Evolutionary conservation across 192 early-diverging fungal species (phyloP), one percentile per base, ranked within the genome.

Genomic region (Coemansia sp.): DNA sequence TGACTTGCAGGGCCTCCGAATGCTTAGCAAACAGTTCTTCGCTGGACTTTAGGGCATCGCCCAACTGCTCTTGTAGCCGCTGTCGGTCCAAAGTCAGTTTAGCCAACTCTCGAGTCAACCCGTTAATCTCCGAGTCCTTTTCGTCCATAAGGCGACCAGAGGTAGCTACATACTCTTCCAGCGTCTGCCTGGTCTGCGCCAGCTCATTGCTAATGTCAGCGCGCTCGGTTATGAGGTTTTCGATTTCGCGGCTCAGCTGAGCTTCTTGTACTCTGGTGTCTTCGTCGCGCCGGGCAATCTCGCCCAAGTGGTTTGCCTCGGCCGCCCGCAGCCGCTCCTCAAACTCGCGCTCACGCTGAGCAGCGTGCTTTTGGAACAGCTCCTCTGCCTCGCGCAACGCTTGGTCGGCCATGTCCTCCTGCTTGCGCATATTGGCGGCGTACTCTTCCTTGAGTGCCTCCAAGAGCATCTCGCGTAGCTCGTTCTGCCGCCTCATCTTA

Each of bases 391-490:
- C 68, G 12, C 68, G 70, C n/a, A 71, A 45, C 34, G 59, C 55
- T 28, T 75, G 66, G 33, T 81, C 78, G 18, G 78, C 73, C 13
- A 38, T 55, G 10, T 69, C 63, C 59, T 72, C 73, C 26, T 72
- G 62, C 45, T 72, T 64, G 37, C 68, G 66, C 69, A 82, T 77
- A 28, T 76, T 68, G n/a, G 43, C 47, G 7, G 65, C 67, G 50
- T 74, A 77, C 53, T 82, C 79, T 10, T 77, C 65, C 28, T 82
- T 73, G 31, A 77, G 61, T 9, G 68, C 65, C 43, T 71, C 59
- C 50, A 82, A 36, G 10, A 82, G 65, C 72, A 77, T 82, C 21
- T 70, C 71, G 45, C 69, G 71, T 47, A 77, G 66, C 74, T 82
- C 75, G 47, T 70, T 67, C 20, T 72, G 69, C 26, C 70, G 62